Evolutionary conservation across 78 protist species (phyloP), one percentile per base, ranked within the genome.

Genomic region (Polysphondylium violaceum): DNA sequence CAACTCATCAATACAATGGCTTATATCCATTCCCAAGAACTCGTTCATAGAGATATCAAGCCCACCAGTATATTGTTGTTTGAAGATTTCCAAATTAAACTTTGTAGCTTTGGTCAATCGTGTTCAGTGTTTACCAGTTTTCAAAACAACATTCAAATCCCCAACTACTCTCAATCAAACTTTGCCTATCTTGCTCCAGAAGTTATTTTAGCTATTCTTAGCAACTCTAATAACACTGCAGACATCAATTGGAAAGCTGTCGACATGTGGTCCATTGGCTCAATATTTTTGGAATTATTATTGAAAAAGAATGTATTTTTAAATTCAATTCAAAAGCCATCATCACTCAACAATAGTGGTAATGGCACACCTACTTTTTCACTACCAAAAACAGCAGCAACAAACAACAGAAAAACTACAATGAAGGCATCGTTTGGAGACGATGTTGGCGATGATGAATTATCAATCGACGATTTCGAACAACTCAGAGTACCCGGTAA

Each of bases 251-350:
- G 90, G 90, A 83, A 83, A 41, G 76, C 94, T 12, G 43, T 88
- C 21, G 94, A 88, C 36, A 51, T 88, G 74, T 88, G 94, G 94
- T 73, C 74, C 2, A 47, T 88, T 44, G 94, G 94, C 35, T 61
- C 67, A 14, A 65, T 88, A 7, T n/a, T 76, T 76, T 71, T 81
- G 21, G 94, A 88, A 53, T 7, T 88, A 29, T 12, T 74, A 17
- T 79, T 65, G 47, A 56, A 56, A 36, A 44, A 44, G 3, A 36
- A 64, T 40, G 29, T 79, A 27, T 67, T 79, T 25, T 21, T 36
- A 25, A 64, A 35, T 14, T 47, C 53, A 47, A 7, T 47, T 47
- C 53, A 47, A 47, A 11, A 11, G 7, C 11, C 11, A 47, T 47
- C 53, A 47, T 47, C 11, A 47, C 7, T 1, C 19, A 61, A 61